phyloP scores from a whole-genome alignment of 306 rosid species.

The Quercus agrifolia region DNA sequence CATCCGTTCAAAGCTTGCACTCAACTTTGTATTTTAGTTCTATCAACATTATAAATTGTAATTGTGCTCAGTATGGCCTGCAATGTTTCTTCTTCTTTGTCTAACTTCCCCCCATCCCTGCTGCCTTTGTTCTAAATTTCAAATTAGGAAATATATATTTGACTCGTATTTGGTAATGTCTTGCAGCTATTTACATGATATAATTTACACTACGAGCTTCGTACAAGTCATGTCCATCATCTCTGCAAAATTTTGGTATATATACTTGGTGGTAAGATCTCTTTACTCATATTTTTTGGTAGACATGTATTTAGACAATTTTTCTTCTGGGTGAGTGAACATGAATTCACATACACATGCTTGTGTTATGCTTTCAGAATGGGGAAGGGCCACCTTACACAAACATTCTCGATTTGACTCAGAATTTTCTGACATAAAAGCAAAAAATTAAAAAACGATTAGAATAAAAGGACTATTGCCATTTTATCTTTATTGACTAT shows the following conservation, averaged over 20 bases:
- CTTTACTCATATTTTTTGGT: background rate
- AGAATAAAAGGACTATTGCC: too few species aligned
- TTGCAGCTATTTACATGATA: conserved; percentile 82
- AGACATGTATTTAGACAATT: background rate
- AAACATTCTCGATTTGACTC: too few species aligned
- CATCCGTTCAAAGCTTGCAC: too few species aligned
- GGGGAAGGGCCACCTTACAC: too few species aligned
- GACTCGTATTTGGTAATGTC: conserved; percentile 12
- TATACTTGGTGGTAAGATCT: conserved; percentile 73
- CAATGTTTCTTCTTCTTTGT: background rate
- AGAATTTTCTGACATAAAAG: too few species aligned
- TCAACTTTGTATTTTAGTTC: background rate
- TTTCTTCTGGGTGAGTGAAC: too few species aligned
- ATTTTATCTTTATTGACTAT: too few species aligned
- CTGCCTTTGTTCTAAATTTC: background rate
- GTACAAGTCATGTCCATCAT: conserved; percentile 88
- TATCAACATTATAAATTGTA: background rate
- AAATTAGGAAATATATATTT: background rate
- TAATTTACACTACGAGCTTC: conserved; percentile 88
- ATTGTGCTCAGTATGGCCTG: background rate
- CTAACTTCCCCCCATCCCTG: too few species aligned
- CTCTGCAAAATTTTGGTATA: conserved; percentile 91
- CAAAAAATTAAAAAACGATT: too few species aligned
- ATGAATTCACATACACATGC: too few species aligned
- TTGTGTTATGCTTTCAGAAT: too few species aligned